Base-by-base conservation (phyloP, 345 rosid genomes). In the Bretschneidera sinensis region DNA sequence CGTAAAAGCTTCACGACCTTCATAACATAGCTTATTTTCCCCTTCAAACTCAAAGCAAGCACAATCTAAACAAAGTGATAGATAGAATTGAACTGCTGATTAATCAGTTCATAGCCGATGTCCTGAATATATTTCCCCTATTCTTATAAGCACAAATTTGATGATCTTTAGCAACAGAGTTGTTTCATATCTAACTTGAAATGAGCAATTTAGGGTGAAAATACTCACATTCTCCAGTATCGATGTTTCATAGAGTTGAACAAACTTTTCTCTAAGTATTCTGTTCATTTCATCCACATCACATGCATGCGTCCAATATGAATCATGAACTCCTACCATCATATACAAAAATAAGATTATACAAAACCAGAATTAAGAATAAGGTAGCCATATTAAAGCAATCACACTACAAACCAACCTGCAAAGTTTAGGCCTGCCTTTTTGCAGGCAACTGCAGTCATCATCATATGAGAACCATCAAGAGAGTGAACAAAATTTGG, bases 381-480 rank as follows among this genome's bases (percentile, higher is more conserved):
- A 33, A 60, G 22, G 11, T 60, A 54, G 23, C 66, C 64, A 71
- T 51, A 17, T 0, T 28, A 24, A 31, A 51, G 4, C 11, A 57
- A 60, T 33, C 0, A 13, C 8, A 56, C 24, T 25, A 34, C 19
- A 49, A 57, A 61, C 48, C 60, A 64, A 90, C 99, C 99, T 82
- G 99, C 97, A 63, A 95, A 95, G 66, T 63, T 85, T 69, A 95
- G 51, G 72, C 98, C 95, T 56, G 86, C 88, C 65, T 53, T 76
- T 73, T 77, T 82, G 81, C 99, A 91, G 64, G 98, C 89, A 68
- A 85, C 71, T 53, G 96, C 95, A 65, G 98, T 95, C 99, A 95
- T 91, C 99, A 95, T 95, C 99, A 95, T 95, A 72, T 95, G 99
- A 64, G 97, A 88, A 51, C 97, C 91, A 69, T 95, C 99, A 19